Conservation (phyloP, 306 rosid species). For the Leucaena leucocephala region DNA sequence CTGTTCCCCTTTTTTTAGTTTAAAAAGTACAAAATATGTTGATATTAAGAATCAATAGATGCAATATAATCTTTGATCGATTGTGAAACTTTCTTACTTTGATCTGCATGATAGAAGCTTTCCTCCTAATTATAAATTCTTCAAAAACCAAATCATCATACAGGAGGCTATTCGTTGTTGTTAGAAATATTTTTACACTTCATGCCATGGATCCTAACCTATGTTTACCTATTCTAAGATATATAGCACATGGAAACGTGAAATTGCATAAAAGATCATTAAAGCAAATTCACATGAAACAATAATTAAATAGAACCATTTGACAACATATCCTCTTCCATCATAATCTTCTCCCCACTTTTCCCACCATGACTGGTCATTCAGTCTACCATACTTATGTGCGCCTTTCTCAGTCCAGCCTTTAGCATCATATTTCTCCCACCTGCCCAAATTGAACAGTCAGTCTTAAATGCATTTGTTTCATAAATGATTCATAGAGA, state of each 20-base stretch:
- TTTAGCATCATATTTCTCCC: slow-evolving; percentile 98
- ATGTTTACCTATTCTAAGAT: neutral
- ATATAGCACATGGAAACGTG: slow-evolving; percentile 23
- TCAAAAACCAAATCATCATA: neutral
- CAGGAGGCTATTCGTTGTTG: neutral
- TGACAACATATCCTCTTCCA: slow-evolving; percentile 95
- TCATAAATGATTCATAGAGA: slow-evolving; percentile 20
- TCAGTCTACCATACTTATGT: slow-evolving; percentile 90
- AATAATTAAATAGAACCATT: slow-evolving; percentile 64
- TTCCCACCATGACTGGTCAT: slow-evolving; percentile 99
- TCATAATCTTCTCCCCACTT: slow-evolving; percentile 99
- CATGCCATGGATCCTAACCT: neutral
- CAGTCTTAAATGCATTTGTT: slow-evolving; percentile 17
- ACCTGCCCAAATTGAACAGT: slow-evolving; percentile 62
- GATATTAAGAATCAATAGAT: neutral
- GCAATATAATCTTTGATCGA: neutral
- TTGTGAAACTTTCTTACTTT: neutral
- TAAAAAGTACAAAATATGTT: neutral
- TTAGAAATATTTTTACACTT: neutral
- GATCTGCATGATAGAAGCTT: neutral
- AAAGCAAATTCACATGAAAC: slow-evolving; percentile 21
- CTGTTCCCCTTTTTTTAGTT: neutral
- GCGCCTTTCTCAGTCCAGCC: slow-evolving; percentile 99
- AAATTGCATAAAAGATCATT: slow-evolving; percentile 24
- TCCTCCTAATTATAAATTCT: neutral